Evolutionary conservation across 225 moss, liverwort and hornwort genomes (phyloP).

Genomic region (Marchantia polymorpha): DNA sequence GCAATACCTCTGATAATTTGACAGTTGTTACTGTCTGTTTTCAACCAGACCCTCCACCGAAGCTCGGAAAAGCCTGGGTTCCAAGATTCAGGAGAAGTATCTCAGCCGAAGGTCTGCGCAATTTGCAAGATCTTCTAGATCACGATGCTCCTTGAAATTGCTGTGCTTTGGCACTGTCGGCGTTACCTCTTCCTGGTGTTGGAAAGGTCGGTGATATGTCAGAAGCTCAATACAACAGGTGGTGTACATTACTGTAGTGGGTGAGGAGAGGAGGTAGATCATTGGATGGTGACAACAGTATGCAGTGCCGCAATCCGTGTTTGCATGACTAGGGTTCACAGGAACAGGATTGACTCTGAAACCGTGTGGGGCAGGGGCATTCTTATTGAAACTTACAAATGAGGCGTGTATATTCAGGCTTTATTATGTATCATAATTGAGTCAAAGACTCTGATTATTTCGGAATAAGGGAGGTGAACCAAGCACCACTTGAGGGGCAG

Average conservation of each 20-base stretch:
- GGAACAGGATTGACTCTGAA: slow-evolving; percentile 32
- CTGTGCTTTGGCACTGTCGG: slow-evolving; percentile 1
- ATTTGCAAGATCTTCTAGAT: slow-evolving; percentile 39
- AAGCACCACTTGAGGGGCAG: slow-evolving; percentile 28
- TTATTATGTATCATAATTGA: slow-evolving; percentile 52
- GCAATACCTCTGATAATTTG: slow-evolving; percentile 80
- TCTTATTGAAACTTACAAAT: slow-evolving; percentile 39
- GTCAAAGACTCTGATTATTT: slow-evolving; percentile 54
- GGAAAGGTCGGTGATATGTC: slow-evolving; percentile 12
- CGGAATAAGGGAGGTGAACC: slow-evolving; percentile 42
- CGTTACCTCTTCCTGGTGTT: neutral
- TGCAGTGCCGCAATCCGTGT: slow-evolving; percentile 23
- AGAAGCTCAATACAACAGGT: slow-evolving; percentile 15
- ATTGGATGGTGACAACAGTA: slow-evolving; percentile 19
- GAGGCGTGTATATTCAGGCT: slow-evolving; percentile 53
- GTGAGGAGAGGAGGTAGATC: slow-evolving; percentile 19
- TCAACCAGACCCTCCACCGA: slow-evolving; percentile 62
- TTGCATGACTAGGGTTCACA: slow-evolving; percentile 25
- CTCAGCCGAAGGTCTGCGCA: slow-evolving; percentile 41
- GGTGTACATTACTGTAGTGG: slow-evolving; percentile 40
- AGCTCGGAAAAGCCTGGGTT: slow-evolving; percentile 34
- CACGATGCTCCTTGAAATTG: slow-evolving; percentile 7
- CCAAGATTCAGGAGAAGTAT: slow-evolving; percentile 46
- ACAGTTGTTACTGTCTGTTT: slow-evolving; percentile 91
- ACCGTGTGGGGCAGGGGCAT: slow-evolving; percentile 25